Evolutionary conservation across 78 protist genomes (phyloP).

Genomic region (Dictyostelium capitatum): DNA sequence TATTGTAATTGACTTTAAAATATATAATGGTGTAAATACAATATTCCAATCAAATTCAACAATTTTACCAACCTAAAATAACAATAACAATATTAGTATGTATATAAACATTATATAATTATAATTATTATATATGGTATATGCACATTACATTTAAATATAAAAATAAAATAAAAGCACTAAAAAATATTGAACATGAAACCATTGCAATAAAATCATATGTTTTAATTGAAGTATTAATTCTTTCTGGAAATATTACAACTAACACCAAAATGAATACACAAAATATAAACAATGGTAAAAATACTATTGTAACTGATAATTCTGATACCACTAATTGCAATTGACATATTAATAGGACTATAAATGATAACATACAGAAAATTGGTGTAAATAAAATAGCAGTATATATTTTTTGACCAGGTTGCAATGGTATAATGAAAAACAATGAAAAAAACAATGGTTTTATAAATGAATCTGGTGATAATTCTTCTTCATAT

Average conservation of each 20-base stretch:
- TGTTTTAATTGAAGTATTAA: neutral
- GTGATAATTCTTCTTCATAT: slow-evolving; percentile 20
- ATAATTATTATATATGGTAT: too few species aligned
- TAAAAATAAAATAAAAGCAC: neutral
- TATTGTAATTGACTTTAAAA: neutral
- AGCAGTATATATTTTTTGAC: neutral
- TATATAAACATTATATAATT: too few species aligned
- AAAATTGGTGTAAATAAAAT: neutral
- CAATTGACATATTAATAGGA: neutral
- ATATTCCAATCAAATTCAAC: neutral
- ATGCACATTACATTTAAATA: slow-evolving; percentile 4
- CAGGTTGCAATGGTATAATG: neutral
- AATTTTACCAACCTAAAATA: neutral
- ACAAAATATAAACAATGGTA: neutral
- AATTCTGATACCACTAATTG: neutral
- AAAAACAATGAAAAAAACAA: slow-evolving; percentile 31
- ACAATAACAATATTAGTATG: neutral
- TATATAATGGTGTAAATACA: neutral
- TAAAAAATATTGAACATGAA: neutral
- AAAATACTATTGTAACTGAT: neutral
- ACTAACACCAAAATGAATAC: neutral
- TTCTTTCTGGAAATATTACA: neutral
- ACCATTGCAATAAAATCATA: neutral
- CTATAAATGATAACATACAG: neutral
- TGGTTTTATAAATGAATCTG: slow-evolving; percentile 9